Conservation (phyloP, 2,329 filamentous ascomycete genomes). For the Graphiopsis chlorocephala region DNA sequence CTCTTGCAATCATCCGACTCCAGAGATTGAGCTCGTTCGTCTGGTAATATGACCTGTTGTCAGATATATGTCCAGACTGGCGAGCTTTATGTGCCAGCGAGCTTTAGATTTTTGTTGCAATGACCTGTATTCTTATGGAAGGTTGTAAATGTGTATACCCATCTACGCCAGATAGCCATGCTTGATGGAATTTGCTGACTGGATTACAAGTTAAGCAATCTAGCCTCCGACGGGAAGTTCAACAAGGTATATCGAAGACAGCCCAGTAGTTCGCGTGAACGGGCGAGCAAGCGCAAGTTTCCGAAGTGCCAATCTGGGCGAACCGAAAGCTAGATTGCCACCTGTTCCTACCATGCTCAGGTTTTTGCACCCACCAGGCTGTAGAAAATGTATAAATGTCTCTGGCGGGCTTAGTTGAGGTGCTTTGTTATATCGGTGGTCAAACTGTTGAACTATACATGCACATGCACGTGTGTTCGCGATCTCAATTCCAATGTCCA, state of each 20-base stretch:
- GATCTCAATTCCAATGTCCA: neutral
- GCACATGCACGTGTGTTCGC: neutral
- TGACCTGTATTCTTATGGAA: neutral
- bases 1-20: too few relatives aligned
- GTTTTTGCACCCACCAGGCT: neutral
- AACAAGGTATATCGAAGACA: neutral
- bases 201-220: too few relatives aligned
- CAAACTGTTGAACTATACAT: too few relatives aligned
- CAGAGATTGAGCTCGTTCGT: neutral
- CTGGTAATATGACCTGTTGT: neutral
- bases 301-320: neutral
- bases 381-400: neutral
- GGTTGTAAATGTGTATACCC: neutral
- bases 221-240: too few relatives aligned
- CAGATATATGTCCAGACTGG: neutral
- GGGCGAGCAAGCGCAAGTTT: neutral
- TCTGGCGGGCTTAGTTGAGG: neutral
- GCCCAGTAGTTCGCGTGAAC: neutral
- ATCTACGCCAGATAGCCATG: neutral
- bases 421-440: neutral
- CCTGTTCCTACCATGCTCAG: neutral
- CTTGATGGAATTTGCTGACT: too few relatives aligned
- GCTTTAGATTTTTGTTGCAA: too few relatives aligned
- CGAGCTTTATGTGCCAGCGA: neutral
- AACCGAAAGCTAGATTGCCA: neutral